Percentiles rank a stretch among this genome's conserved stretches.
phyloP scores from a whole-genome alignment of 2,329 filamentous ascomycete genomes.

The Penicillium glabrum region DNA sequence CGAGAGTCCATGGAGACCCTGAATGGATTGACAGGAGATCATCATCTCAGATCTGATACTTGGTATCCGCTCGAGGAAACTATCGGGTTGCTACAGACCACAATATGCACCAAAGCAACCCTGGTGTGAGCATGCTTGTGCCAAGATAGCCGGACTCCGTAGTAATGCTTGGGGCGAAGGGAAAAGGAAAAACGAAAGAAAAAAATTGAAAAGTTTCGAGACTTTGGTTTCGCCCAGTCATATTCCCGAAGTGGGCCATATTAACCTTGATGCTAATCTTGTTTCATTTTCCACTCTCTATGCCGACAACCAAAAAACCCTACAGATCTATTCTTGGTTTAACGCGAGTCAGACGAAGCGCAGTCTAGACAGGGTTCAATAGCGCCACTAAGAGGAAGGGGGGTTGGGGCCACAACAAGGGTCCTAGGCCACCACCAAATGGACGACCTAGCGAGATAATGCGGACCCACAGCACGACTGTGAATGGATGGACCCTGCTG shows the following conservation, averaged over 20 bases:
- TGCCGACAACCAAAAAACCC: background rate
- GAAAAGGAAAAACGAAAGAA: background rate
- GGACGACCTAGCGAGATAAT: background rate
- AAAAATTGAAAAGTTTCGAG: background rate
- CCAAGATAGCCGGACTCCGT: background rate
- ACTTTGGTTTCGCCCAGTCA: background rate
- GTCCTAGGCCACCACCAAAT: background rate
- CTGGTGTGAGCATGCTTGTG: conserved; percentile 1
- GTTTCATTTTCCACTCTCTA: background rate
- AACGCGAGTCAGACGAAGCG: background rate
- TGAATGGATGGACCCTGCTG: conserved; percentile 18
- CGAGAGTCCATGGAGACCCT: background rate
- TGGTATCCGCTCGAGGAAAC: background rate
- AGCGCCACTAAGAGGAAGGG: conserved; percentile 4
- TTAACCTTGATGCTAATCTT: background rate
- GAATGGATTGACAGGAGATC: conserved; percentile 16
- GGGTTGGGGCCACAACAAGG: conserved; percentile 5
- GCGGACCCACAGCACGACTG: background rate
- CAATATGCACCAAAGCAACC: background rate
- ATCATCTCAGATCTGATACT: conserved; percentile 16
- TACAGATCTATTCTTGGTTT: background rate
- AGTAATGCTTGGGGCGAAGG: background rate
- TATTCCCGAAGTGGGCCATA: background rate
- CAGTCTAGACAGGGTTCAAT: conserved; percentile 2
- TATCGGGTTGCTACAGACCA: background rate